These are phyloP conservation scores for Kwoniella sp. DNA, from an alignment of 768 basidiomycete species.

Conservation along the genomic window DNA sequence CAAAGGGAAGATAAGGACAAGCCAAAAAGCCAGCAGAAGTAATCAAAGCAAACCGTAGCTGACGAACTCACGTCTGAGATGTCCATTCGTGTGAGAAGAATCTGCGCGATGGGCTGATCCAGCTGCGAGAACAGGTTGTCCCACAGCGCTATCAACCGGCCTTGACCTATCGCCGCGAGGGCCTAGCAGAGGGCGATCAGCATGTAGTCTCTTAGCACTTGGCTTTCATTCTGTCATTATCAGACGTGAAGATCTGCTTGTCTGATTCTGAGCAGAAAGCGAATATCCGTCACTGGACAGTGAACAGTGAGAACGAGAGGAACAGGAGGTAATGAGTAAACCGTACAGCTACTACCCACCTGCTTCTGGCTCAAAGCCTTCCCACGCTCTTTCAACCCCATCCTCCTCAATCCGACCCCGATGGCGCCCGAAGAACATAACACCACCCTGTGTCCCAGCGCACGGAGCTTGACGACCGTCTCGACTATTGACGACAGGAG, in stretches of 20 bases:
- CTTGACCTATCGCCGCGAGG: slow-evolving; percentile 94
- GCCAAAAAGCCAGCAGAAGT: too few species aligned
- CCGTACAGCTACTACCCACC: slow-evolving; percentile 59
- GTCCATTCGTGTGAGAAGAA: slow-evolving; percentile 89
- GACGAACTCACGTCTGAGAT: slow-evolving; percentile 94
- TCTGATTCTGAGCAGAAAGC: too few species aligned
- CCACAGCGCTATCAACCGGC: slow-evolving; percentile 92
- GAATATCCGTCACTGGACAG: too few species aligned
- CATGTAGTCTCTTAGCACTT: neutral
- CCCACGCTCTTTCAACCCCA: slow-evolving; percentile 77
- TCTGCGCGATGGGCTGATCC: slow-evolving; percentile 93
- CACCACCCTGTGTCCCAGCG: slow-evolving; percentile 87
- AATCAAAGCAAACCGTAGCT: too few species aligned
- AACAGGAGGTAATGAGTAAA: neutral
- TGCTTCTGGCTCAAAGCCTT: slow-evolving; percentile 89
- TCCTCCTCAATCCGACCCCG: slow-evolving; percentile 87
- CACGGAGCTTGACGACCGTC: slow-evolving; percentile 75
- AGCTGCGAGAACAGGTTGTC: slow-evolving; percentile 94
- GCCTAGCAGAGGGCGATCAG: slow-evolving; percentile 66
- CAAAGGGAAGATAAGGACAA: too few species aligned
- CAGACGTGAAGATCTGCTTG: too few species aligned
- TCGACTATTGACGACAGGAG: slow-evolving; percentile 90
- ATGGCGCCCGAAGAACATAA: slow-evolving; percentile 98
- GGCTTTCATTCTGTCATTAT: too few species aligned
- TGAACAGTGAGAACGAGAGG: too few species aligned